Conservation (phyloP, 164 flowering plant species). For the Echeveria elegans region DNA sequence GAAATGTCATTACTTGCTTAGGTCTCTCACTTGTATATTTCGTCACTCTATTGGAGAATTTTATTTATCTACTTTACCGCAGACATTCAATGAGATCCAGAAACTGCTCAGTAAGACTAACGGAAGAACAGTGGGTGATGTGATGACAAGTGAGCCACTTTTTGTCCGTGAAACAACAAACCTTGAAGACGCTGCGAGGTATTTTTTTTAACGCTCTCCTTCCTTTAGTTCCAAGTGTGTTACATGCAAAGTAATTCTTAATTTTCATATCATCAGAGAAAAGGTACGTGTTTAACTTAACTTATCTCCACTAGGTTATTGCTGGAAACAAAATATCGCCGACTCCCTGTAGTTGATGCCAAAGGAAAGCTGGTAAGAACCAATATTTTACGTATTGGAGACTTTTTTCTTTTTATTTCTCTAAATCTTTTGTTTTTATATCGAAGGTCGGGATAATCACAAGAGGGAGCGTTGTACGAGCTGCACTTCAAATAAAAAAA, state of each 20-base stretch:
- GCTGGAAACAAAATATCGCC: conserved; percentile 48
- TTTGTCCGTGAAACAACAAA: conserved; percentile 50
- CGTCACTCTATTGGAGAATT: not conserved
- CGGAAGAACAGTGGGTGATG: conserved; percentile 53
- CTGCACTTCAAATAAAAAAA: conserved; percentile 44
- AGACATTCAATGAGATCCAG: conserved; percentile 53
- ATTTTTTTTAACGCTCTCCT: not conserved
- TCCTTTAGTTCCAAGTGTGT: too few relatives aligned
- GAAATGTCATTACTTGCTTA: not conserved
- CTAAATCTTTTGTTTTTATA: not conserved
- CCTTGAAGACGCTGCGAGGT: conserved; percentile 66
- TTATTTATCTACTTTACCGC: conserved; percentile 11
- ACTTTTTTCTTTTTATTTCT: not conserved
- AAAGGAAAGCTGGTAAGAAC: conserved; percentile 45
- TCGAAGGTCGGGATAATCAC: conserved; percentile 48
- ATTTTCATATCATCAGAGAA: too few relatives aligned
- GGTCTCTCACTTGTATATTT: not conserved
- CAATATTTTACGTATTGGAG: not conserved
- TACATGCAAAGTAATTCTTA: too few relatives aligned
- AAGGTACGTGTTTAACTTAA: too few relatives aligned
- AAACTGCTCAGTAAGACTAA: conserved; percentile 39
- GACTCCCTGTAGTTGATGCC: conserved; percentile 52
- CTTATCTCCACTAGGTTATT: conserved; percentile 30
- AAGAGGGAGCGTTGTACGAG: conserved; percentile 49
- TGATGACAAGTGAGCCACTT: conserved; percentile 56